phyloP scores from a whole-genome alignment of 345 rosid species.

The Hibiscus tridactylites region DNA sequence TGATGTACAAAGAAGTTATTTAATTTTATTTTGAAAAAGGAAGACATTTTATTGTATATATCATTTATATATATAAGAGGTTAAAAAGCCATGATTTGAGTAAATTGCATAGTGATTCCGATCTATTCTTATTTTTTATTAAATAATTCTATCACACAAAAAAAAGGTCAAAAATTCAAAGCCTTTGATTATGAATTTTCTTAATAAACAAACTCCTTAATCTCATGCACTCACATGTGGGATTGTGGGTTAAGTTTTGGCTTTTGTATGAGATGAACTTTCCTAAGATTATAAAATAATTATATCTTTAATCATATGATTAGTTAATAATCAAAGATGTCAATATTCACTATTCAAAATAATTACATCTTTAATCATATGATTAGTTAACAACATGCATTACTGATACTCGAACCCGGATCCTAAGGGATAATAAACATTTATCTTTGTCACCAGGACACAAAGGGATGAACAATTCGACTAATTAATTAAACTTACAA shows the following conservation, averaged over 20 bases:
- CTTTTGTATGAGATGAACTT: not conserved
- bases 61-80: not conserved
- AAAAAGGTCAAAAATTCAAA: not conserved
- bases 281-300: not conserved
- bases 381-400: too few relatives aligned
- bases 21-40: not conserved
- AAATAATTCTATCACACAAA: not conserved
- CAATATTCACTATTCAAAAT: slow-evolving; percentile 6
- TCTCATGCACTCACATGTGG: slow-evolving; percentile 3
- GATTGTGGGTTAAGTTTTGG: slow-evolving; percentile 11
- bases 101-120: not conserved
- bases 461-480: not conserved
- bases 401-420: too few relatives aligned
- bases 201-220: not conserved
- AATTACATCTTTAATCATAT: not conserved
- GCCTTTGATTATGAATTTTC: not conserved
- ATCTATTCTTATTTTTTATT: not conserved
- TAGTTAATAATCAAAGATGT: not conserved
- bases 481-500: not conserved
- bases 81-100: not conserved
- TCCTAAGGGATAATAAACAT: too few relatives aligned
- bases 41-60: not conserved
- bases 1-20: not conserved
- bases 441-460: too few relatives aligned
- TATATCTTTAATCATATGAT: not conserved